Conservation (phyloP, 116 monocot genomes). For the Thalassia testudinum region DNA sequence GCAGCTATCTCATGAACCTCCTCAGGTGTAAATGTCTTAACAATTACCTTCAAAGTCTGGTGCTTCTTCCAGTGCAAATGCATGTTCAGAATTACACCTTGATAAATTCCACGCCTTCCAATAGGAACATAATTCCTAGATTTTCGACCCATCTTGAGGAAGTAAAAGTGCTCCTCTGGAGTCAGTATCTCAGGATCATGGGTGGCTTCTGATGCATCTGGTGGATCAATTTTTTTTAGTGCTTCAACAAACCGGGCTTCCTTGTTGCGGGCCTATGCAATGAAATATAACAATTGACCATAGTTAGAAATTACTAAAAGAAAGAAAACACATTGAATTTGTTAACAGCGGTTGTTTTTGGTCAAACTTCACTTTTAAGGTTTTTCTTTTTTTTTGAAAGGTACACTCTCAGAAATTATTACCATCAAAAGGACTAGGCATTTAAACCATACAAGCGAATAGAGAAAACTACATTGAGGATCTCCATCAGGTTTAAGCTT, state of each 20-base stretch:
- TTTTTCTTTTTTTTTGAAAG: too few species aligned
- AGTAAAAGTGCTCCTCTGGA: constrained; percentile 94
- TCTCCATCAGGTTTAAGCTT: too few species aligned
- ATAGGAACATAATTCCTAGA: constrained; percentile 94
- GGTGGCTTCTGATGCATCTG: constrained; percentile 33
- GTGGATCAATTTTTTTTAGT: constrained; percentile 71
- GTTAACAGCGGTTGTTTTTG: too few species aligned
- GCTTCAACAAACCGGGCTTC: constrained; percentile 59
- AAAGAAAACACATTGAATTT: too few species aligned
- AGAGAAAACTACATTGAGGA: too few species aligned
- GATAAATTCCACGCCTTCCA: constrained; percentile 80
- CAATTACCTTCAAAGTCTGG: constrained; percentile 79
- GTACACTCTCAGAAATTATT: too few species aligned
- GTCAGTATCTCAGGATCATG: constrained; percentile 95
- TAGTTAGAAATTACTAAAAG: too few species aligned
- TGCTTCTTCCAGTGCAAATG: constrained; percentile 99
- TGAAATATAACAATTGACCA: too few species aligned
- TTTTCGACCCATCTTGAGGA: constrained; percentile 75
- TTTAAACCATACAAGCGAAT: too few species aligned
- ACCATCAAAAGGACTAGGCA: too few species aligned
- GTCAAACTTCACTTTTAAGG: too few species aligned
- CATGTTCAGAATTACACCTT: constrained; percentile 98
- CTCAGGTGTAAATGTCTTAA: constrained; percentile 86
- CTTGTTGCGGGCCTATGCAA: constrained; percentile 48
- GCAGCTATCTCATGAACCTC: constrained; percentile 77